Evolutionary conservation across 306 rosid species (phyloP), one percentile per base, ranked within the genome.

Genomic region (Cyclanthera cordifolia): DNA sequence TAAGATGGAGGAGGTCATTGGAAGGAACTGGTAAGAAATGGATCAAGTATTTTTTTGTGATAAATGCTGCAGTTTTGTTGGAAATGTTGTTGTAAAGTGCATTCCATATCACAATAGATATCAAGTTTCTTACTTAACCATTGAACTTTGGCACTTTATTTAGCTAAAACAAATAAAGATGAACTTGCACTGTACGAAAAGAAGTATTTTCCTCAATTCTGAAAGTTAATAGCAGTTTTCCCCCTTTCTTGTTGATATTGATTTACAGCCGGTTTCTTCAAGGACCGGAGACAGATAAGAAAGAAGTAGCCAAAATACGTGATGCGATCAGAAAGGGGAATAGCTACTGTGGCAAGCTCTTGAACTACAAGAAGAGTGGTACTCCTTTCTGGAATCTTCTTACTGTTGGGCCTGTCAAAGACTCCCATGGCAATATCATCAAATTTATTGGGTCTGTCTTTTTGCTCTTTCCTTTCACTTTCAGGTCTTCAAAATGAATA

Each of bases 331-430:
- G 73, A 75, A 80, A 72, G 64, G 98, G 96, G 54, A 78, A 2
- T 43, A 89, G 90, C 70, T 93, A 84, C 81, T 87, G 94, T 24
- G 94, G 98, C 1, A 86, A 96, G 80, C 82, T 93, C 67, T 79
- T 84, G 69, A 93, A 93, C 86, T 93, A 93, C 88, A 93, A 90
- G 87, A 93, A 93, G 79, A 76, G 89, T 73, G 95, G 98, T 41
- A 83, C 94, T 19, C 90, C 90, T 1, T 93, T 93, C 76, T 93
- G 96, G 98, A 93, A 93, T 79, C 96, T 93, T 80, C 98, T 93
- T 72, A 93, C 98, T 41, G 0, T 93, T 74, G 79, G 95, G 25
- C 98, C 98, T 23, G 85, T 93, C 77, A 89, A 85, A 74, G 90
- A 89, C 75, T 90, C 76, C 71, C 17, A 5, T 30, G 95, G 98